A percentile compares a stretch with the other conserved stretches of the same genome.
These are phyloP conservation scores for Aspergillus sclerotioniger DNA, from an alignment of 495 filamentous ascomycete species.

Conservation along the genomic window DNA sequence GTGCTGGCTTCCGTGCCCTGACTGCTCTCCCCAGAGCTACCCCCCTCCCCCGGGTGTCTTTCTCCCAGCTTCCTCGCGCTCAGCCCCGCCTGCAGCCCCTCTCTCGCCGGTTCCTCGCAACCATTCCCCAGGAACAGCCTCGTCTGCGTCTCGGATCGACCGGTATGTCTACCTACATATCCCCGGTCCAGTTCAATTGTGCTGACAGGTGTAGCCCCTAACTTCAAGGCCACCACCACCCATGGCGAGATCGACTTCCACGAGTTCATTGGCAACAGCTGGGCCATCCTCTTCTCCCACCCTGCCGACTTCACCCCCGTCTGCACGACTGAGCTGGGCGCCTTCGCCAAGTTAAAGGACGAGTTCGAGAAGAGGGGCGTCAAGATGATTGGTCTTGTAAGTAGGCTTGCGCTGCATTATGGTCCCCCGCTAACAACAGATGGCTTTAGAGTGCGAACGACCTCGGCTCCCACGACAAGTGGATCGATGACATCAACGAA, in stretches of 20 bases:
- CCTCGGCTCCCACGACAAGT: slow-evolving; percentile 55
- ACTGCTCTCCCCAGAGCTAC: slow-evolving; percentile 25
- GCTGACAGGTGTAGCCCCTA: slow-evolving; percentile 43
- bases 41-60: slow-evolving; percentile 20
- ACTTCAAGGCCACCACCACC: slow-evolving; percentile 65
- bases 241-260: slow-evolving; percentile 67
- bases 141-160: slow-evolving; percentile 58
- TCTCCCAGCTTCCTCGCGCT: slow-evolving; percentile 19
- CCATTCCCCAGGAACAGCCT: slow-evolving; percentile 51
- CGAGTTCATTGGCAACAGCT: slow-evolving; percentile 56
- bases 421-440: slow-evolving; percentile 6
- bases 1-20: slow-evolving; percentile 28
- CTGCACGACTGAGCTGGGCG: slow-evolving; percentile 68
- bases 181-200: neutral
- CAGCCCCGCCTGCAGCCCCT: slow-evolving; percentile 30
- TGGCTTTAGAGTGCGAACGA: slow-evolving; percentile 52
- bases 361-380: slow-evolving; percentile 63
- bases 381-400: slow-evolving; percentile 64
- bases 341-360: slow-evolving; percentile 60
- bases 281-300: slow-evolving; percentile 68
- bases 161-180: slow-evolving; percentile 26
- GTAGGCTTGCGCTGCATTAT: slow-evolving; percentile 1
- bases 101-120: slow-evolving; percentile 32
- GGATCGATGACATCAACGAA: slow-evolving; percentile 68
- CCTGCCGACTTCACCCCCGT: slow-evolving; percentile 70